phyloP scores from a whole-genome alignment of 2,329 filamentous ascomycete species.

The Penicillium hesseltinei region DNA sequence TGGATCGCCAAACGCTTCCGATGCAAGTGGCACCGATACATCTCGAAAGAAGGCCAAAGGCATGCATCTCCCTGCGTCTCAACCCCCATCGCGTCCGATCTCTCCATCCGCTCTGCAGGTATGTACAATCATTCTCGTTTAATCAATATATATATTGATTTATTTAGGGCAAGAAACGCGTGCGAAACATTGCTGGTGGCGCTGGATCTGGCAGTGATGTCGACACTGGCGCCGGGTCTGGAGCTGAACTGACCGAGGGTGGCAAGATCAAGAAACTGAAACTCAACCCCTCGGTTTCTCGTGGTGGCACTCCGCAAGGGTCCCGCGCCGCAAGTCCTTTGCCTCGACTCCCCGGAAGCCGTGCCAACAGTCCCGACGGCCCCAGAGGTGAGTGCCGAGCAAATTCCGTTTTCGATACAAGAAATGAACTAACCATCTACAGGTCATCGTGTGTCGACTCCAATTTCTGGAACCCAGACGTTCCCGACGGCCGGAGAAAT shows the following conservation, averaged over 20 bases:
- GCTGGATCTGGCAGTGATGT: conserved; percentile 56
- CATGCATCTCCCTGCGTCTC: conserved; percentile 50
- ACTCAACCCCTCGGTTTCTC: conserved; percentile 42
- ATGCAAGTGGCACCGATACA: conserved; percentile 89
- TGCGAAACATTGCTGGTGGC: conserved; percentile 32
- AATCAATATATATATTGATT: background rate
- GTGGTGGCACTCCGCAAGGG: conserved; percentile 46
- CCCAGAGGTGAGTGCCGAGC: conserved; percentile 13
- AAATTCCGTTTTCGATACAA: background rate
- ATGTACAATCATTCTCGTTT: conserved; percentile 11
- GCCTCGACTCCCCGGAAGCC: conserved; percentile 35
- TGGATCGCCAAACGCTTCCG: conserved; percentile 82
- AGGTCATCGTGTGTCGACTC: conserved; percentile 33
- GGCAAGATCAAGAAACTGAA: conserved; percentile 50
- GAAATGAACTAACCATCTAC: conserved; percentile 4
- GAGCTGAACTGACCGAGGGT: conserved; percentile 47
- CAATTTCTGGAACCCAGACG: conserved; percentile 25
- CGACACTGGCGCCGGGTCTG: conserved; percentile 52
- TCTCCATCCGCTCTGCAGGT: conserved; percentile 59
- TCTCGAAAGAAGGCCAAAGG: conserved; percentile 76
- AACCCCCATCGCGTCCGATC: conserved; percentile 56
- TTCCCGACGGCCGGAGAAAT: conserved; percentile 49
- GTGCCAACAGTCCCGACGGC: conserved; percentile 42
- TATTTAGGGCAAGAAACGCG: conserved; percentile 52
- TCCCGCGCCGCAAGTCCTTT: conserved; percentile 51